Evolutionary conservation across 441 rosid genomes (phyloP), one percentile per base, ranked within the genome.

Genomic region (Adansonia gregorii): DNA sequence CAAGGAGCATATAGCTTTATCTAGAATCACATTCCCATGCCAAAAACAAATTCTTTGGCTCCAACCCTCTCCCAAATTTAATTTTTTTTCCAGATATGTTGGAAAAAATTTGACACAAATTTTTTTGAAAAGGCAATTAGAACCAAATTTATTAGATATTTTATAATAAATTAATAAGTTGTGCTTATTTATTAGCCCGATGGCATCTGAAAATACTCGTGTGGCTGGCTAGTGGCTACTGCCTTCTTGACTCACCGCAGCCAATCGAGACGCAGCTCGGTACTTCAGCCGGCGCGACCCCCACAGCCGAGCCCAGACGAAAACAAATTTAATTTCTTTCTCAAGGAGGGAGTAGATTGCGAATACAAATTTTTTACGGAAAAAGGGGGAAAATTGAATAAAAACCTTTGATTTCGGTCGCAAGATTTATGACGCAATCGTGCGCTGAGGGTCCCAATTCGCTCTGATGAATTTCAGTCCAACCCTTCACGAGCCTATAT

Each of bases 401-500:
- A 7, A 64, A 35, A 15, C 39, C 48, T 17, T 65, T 74, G 43
- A 64, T 4, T 52, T 52, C 12, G 4, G 66, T 63, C 14, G 45
- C 39, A n/a, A 41, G 20, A 35, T 55, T 54, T 41, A 27, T 41
- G 10, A 59, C 43, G 58, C 51, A 11, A 58, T 73, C 43, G 14
- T 41, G 52, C 49, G 43, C 8, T 11, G 8, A 17, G 55, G 72
- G 55, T 10, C 54, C 55, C 35, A 10, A 7, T 2, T 1, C 8
- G 14, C 4, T 19, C 78, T 35, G 73, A 74, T 78, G 72, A 70
- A 8, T 75, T 70, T 75, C 58, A 69, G 10, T 6, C 27, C 27
- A 24, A 24, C 27, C 19, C 64, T 58, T 22, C 4, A 64, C 22
- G 45, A 49, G 54, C 79, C 83, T 82, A 84, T 87, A 81, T 85